A percentile compares a stretch with the other conserved stretches of the same genome.
These are phyloP conservation scores for Cladosporium velox DNA, from an alignment of 2,329 filamentous ascomycete genomes.

Conservation along the genomic window DNA sequence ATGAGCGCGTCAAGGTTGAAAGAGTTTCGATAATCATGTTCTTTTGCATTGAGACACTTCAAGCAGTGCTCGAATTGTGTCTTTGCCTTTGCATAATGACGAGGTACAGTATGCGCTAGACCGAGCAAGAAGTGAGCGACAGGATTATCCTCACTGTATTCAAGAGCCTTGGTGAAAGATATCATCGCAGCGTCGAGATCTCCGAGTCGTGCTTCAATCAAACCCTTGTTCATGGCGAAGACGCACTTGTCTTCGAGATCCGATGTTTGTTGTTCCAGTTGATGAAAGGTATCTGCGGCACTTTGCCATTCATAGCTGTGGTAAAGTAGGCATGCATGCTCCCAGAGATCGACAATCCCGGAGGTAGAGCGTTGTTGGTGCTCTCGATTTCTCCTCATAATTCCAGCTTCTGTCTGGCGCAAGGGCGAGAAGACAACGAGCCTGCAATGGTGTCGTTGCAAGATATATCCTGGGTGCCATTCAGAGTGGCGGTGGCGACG, in stretches of 20 bases:
- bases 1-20: slow-evolving; percentile 27
- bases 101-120: slow-evolving; percentile 32
- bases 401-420: background rate
- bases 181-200: slow-evolving; percentile 31
- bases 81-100: slow-evolving; percentile 26
- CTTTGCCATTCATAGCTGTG: slow-evolving; percentile 37
- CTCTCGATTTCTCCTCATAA: background rate
- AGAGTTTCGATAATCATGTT: slow-evolving; percentile 23
- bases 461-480: background rate
- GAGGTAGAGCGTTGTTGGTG: background rate
- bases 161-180: slow-evolving; percentile 30
- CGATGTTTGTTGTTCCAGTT: slow-evolving; percentile 27
- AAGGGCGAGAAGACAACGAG: background rate
- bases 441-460: background rate
- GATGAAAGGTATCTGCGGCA: slow-evolving; percentile 32
- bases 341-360: slow-evolving; percentile 36
- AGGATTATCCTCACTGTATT: slow-evolving; percentile 22
- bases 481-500: background rate
- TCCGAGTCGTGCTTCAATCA: slow-evolving; percentile 36
- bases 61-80: slow-evolving; percentile 30
- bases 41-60: slow-evolving; percentile 22
- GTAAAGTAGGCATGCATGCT: slow-evolving; percentile 37
- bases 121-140: slow-evolving; percentile 36
- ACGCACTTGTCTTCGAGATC: slow-evolving; percentile 24
- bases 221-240: slow-evolving; percentile 34